Conservation (phyloP, 805 yeast genomes). For the Candida incommunis region DNA sequence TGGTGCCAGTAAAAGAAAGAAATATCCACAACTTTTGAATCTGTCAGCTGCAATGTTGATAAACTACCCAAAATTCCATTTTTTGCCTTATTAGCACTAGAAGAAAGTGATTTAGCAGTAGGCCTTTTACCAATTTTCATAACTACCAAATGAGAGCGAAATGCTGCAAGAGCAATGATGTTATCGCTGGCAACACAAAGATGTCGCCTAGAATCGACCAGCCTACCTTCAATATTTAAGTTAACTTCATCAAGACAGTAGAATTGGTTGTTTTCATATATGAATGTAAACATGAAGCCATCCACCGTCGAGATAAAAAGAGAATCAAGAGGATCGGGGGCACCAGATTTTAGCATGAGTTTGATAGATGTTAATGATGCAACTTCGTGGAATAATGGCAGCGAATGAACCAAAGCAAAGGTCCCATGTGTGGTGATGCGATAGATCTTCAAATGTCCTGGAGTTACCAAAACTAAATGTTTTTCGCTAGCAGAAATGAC, state of each 20-base stretch:
- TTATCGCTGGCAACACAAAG: not conserved
- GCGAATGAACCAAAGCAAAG: not conserved
- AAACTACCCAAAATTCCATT: not conserved
- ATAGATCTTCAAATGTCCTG: not conserved
- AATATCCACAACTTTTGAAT: not conserved
- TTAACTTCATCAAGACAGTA: not conserved
- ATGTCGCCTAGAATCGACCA: not conserved
- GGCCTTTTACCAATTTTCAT: not conserved
- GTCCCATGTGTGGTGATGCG: not conserved
- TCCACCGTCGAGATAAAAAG: not conserved
- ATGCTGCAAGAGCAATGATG: not conserved
- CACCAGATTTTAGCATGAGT: not conserved
- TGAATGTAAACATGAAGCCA: not conserved
- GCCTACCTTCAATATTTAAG: not conserved
- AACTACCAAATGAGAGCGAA: not conserved
- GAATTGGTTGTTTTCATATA: not conserved
- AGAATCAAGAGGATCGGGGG: not conserved
- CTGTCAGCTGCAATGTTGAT: not conserved
- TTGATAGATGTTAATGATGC: not conserved
- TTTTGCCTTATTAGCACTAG: not conserved
- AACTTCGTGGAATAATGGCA: not conserved
- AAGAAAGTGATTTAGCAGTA: not conserved
- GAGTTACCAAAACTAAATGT: not conserved
- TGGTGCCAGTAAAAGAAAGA: not conserved
- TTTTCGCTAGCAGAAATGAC: not conserved